Evolutionary conservation across 495 filamentous ascomycete species (phyloP), one percentile per base, ranked within the genome.

Genomic region (Hyaloscypha hepaticicola): DNA sequence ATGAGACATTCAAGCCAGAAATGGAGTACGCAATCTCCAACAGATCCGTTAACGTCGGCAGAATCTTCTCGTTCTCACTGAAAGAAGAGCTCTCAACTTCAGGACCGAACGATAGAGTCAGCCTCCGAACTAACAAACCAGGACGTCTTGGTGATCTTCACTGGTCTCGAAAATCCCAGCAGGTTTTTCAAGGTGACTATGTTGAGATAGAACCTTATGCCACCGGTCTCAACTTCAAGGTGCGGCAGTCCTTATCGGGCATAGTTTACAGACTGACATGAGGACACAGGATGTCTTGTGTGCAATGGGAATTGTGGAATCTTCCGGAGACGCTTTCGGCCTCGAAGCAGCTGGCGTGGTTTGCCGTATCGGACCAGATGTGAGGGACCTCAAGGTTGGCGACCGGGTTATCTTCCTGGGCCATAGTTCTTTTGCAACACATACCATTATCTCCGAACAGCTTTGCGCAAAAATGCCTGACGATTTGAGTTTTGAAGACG

Each of bases 281-380:
- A 1, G 4, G 14, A 16, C 4, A 19, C 12, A 45, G 38, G 38
- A 45, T 45, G 38, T 45, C 6, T 45, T 45, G 16, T 16, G 11
- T 45, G 19, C 11, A 45, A 45, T 45, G 38, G 38, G 38, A 9
- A 16, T 45, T 14, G 38, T 45, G 3, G 12, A 45, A 16, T 16
- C 19, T 16, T 45, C 38, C 0, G 19, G 19, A 19, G 11, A 9
- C 4, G 4, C 38, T 4, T 16, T 45, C 0, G 81, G 83, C 11
- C 69, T 79, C 34, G 83, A 85, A 61, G 80, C 80, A 53, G 78
- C 78, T 26, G 86, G 85, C 52, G 61, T 84, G 5, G 74, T 87
- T 11, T 77, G 74, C 3, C 73, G 74, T 1, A 69, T 85, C 4
- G 85, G 85, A 5, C 70, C 73, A 50, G 73, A 76, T 19, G 79